Evolutionary conservation across 192 early-diverging fungal species (phyloP).

Genomic region (Coemansia javaensis): DNA sequence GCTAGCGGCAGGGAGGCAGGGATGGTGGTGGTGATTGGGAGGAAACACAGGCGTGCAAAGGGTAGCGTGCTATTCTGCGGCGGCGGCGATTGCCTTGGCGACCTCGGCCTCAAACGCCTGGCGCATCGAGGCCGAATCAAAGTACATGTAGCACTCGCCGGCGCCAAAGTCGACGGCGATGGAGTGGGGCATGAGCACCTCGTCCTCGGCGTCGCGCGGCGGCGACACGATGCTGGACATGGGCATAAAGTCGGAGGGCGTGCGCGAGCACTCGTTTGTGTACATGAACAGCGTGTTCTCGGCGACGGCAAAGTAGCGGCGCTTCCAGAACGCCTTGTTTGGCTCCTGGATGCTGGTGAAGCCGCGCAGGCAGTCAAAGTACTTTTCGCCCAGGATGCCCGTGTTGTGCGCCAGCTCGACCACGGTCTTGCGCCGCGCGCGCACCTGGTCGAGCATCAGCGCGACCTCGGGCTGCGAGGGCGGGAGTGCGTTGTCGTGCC

Average conservation of each 20-base stretch:
- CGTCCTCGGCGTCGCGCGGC: constrained; percentile 33
- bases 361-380: constrained; percentile 33
- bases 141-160: constrained; percentile 43
- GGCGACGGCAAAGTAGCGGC: constrained; percentile 40
- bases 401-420: constrained; percentile 25
- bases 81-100: constrained; percentile 7
- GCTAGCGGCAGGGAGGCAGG: too few relatives aligned
- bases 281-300: constrained; percentile 40
- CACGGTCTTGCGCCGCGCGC: constrained; percentile 22
- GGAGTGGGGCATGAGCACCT: constrained; percentile 39
- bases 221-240: constrained; percentile 13
- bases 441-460: constrained; percentile 21
- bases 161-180: constrained; percentile 32
- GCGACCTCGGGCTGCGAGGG: constrained; percentile 27
- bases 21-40: too few relatives aligned
- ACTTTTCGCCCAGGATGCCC: constrained; percentile 32
- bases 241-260: constrained; percentile 23
- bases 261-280: constrained; percentile 44
- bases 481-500: constrained; percentile 5
- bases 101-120: constrained; percentile 30
- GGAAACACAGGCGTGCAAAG: too few relatives aligned
- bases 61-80: too few relatives aligned
- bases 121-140: constrained; percentile 25
- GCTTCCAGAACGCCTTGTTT: constrained; percentile 39
- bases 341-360: constrained; percentile 47